Evolutionary conservation across 805 yeast species (phyloP), one percentile per base, ranked within the genome.

Genomic region (Blastobotrys robertii): DNA sequence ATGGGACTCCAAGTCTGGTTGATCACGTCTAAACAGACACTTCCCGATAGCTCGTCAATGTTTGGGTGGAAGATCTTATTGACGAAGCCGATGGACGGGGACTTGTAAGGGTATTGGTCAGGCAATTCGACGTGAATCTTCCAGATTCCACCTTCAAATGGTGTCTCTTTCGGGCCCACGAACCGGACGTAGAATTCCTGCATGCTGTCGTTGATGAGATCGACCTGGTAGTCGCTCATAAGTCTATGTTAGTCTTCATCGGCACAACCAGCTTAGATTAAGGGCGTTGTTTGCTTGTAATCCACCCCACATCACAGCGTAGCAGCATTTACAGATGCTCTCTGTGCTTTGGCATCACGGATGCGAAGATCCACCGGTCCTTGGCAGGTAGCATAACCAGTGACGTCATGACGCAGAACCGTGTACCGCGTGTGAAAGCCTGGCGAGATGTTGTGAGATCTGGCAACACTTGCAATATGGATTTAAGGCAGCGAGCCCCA

Each of bases 1-100:
- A 90, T 84, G 1, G 98, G 97, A 34, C 94, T 84, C 98, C 98
- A 90, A 0, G 97, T 86, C 58, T 90, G 96, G 60, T 90, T 90
- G 50, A 90, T 88, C 12, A 92, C 97, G 60, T 90, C 97, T 39
- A 90, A 75, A 63, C 98, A 90, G 5, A 90, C 96, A 0, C 94
- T 79, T 0, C 98, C 98, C 11, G 77, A 55, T 22, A 77, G 72
- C 59, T 87, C 94, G 59, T 90, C 98, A 48, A 90, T 87, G 57
- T 90, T 90, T 4, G 98, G 98, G 60, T 90, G 98, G 64, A 77
- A 88, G 13, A 92, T 90, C 58, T 81, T 83, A 64, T 88, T 92
- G 41, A 77, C 77, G 59, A 90, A 90, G 6, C 97, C 97, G 49
- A 90, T 87, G 11, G 96, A 86, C 4, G 98, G 98, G 3, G 95